Evolutionary conservation across 2,329 filamentous ascomycete species (phyloP).

Genomic region (Dendrostoma leiphaemia): DNA sequence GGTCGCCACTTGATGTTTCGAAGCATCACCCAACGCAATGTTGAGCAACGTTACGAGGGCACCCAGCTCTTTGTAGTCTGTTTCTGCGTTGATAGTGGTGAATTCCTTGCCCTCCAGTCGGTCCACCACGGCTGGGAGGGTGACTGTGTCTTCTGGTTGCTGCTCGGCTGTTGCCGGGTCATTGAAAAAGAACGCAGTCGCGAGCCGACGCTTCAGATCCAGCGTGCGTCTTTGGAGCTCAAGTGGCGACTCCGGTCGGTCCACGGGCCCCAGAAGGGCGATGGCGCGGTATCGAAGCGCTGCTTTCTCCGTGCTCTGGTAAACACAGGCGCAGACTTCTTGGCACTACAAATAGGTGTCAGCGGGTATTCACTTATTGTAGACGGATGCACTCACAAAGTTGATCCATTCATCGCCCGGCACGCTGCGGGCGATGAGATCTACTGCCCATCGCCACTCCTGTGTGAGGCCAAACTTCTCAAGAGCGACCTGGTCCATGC

Average conservation of each 20-base stretch:
- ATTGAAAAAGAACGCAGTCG: slow-evolving; percentile 60
- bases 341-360: slow-evolving; percentile 41
- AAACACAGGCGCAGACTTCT: slow-evolving; percentile 46
- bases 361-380: too few species aligned
- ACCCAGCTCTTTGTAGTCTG: slow-evolving; percentile 67
- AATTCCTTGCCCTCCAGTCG: slow-evolving; percentile 50
- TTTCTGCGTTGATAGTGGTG: slow-evolving; percentile 47
- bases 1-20: slow-evolving; percentile 21
- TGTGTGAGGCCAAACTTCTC: slow-evolving; percentile 40
- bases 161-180: slow-evolving; percentile 41
- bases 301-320: slow-evolving; percentile 43
- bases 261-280: slow-evolving; percentile 55
- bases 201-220: slow-evolving; percentile 64
- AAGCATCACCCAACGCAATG: slow-evolving; percentile 67
- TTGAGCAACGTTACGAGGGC: slow-evolving; percentile 69
- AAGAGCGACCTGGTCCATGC: slow-evolving; percentile 50
- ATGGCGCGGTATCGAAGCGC: slow-evolving; percentile 58
- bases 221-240: slow-evolving; percentile 37
- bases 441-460: slow-evolving; percentile 41
- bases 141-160: slow-evolving; percentile 40
- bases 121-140: slow-evolving; percentile 42
- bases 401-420: slow-evolving; percentile 32
- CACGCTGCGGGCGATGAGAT: slow-evolving; percentile 42
- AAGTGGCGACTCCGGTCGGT: slow-evolving; percentile 15
- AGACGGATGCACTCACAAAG: slow-evolving; percentile 33